These are phyloP conservation scores for Amylostereum chailletii DNA, from an alignment of 1,284 basidiomycete species.

Conservation along the genomic window DNA sequence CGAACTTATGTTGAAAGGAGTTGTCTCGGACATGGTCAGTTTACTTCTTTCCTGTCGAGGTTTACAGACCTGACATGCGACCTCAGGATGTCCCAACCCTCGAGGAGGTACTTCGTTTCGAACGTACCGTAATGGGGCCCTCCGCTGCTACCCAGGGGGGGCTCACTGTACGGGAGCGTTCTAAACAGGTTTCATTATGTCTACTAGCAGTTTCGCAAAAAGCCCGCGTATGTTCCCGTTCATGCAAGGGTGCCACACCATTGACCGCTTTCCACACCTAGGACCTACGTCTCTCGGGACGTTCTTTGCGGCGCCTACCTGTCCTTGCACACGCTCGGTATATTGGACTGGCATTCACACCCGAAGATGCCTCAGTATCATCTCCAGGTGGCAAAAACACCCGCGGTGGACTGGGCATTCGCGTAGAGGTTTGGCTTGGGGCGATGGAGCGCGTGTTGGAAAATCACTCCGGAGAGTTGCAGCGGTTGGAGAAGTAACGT, in stretches of 20 bases:
- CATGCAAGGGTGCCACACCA: neutral
- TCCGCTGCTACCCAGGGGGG: conserved; percentile 4
- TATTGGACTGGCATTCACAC: conserved; percentile 42
- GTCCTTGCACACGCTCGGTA: conserved; percentile 86
- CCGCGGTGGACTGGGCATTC: conserved; percentile 20
- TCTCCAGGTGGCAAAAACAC: too few relatives aligned
- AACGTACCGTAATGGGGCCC: conserved; percentile 26
- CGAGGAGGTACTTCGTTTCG: conserved; percentile 50
- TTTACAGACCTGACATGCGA: neutral
- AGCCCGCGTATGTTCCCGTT: conserved; percentile 59
- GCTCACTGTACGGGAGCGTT: conserved; percentile 27
- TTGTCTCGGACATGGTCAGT: conserved; percentile 56
- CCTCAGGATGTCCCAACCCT: conserved; percentile 53
- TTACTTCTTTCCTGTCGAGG: conserved; percentile 1
- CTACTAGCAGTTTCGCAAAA: conserved; percentile 61
- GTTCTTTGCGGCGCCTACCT: conserved; percentile 82
- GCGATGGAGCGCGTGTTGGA: conserved; percentile 72
- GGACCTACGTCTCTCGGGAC: conserved; percentile 80
- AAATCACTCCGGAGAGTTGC: conserved; percentile 44
- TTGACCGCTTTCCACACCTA: conserved; percentile 13
- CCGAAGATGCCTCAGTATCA: neutral
- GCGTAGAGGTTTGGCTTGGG: conserved; percentile 60
- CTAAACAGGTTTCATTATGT: conserved; percentile 43
- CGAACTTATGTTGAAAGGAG: conserved; percentile 72
- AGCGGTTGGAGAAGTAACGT: conserved; percentile 23